Base-by-base conservation (phyloP, 2,329 filamentous ascomycete species). In the Ambrosiella beaveri region DNA sequence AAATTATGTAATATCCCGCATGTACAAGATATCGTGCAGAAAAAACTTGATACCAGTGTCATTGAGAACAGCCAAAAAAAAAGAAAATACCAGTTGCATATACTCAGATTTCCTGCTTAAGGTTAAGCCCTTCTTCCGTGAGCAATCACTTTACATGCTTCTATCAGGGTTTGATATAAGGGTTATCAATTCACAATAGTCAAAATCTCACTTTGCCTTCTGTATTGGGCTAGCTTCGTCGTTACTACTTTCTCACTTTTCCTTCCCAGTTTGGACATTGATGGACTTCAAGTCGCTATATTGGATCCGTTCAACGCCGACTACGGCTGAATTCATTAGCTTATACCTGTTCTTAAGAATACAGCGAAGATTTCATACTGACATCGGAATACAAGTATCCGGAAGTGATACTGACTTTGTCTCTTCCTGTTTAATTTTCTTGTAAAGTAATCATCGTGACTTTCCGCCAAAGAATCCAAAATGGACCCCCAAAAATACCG, bases 401-500 rank as follows among this genome's bases (percentile, higher is more conserved):
- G 17, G 3, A 36, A 37, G 8, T 27, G 27, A 27, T 27, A 27
- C 27, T 27, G 3, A 27, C 3, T 27, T 27, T 27, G 27, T 27
- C 27, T 27, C 27, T 27, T 27, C 27, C 27, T 27, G 27, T 27
- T 27, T 27, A 27, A 27, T 27, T 27, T 27, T 27, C 27, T 27
- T 27, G 27, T 27, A 27, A 27, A 27, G 3, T 27, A 27, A 27
- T 4, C 2, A 27, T 27, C 27, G 27, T 27, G 27, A 27, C 27
- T 27, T 27, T 27, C 27, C 27, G 5, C 27, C 27, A 27, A 27
- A 27, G 1, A 51, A 27, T 27, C 39, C 36, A 15, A 49, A 53
- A 95, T 95, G 90, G 82, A 95, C 66, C 81, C 83, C 36, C 74
- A 83, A 58, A 80, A 91, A 65, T 96, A 95, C 70, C 78, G 82